A percentile compares a stretch with the other conserved stretches of the same genome.
phyloP scores from a whole-genome alignment of 768 basidiomycete species.

The Sarcomyxa edulis region DNA sequence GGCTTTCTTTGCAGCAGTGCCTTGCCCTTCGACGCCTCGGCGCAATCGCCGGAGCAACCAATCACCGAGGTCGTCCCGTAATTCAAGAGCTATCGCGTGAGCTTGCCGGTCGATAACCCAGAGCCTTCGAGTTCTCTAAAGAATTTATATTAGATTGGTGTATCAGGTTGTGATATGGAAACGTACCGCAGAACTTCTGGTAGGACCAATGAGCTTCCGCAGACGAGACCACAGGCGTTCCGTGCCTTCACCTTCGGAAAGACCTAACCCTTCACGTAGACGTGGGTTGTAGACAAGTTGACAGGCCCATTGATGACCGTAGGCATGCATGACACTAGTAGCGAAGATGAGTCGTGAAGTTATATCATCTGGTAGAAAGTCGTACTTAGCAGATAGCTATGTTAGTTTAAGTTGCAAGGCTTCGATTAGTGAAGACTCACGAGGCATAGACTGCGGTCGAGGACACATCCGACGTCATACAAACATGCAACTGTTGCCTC shows the following conservation, averaged over 20 bases:
- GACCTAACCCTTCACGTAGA: constrained; percentile 20
- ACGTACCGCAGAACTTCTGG: constrained; percentile 14
- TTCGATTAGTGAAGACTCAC: constrained; percentile 15
- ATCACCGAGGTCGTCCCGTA: constrained; percentile 22
- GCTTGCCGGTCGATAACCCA: constrained; percentile 30
- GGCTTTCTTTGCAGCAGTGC: constrained; percentile 5
- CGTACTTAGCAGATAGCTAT: constrained; percentile 13
- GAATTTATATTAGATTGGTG: constrained; percentile 2
- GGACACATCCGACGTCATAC: constrained; percentile 25
- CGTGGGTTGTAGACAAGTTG: constrained; percentile 29
- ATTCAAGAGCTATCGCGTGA: constrained; percentile 16
- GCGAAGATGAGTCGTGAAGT: constrained; percentile 15
- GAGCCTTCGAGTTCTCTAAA: constrained; percentile 18
- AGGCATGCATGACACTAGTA: constrained; percentile 28
- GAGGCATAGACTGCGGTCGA: constrained; percentile 13
- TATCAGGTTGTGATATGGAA: no score
- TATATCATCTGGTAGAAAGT: constrained; percentile 15
- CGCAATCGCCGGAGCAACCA: constrained; percentile 21
- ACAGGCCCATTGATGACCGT: constrained; percentile 28
- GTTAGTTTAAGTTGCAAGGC: no score
- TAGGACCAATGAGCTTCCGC: constrained; percentile 13
- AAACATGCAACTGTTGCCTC: constrained; percentile 11
- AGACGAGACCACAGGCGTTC: constrained; percentile 27
- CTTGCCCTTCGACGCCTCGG: constrained; percentile 12
- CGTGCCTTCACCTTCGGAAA: constrained; percentile 28